Evolutionary conservation across 2,329 filamentous ascomycete genomes (phyloP).

Genomic region (Trichoderma sp.): DNA sequence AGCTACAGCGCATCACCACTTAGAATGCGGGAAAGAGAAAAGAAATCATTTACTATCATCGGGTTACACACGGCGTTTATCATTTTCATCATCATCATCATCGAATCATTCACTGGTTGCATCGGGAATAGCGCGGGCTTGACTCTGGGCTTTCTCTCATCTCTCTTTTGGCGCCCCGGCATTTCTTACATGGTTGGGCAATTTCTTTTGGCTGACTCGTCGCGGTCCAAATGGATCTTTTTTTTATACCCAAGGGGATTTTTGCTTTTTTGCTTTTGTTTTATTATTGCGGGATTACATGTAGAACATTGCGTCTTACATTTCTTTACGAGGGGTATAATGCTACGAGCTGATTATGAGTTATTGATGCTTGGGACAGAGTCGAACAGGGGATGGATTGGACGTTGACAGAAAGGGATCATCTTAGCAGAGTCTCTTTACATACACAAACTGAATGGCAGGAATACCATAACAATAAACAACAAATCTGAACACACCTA

Average conservation of each 20-base stretch:
- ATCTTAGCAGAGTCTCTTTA: not conserved
- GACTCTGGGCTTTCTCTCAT: not conserved
- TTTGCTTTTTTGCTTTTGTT: not conserved
- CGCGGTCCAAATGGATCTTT: not conserved
- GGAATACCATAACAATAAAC: conserved; percentile 42
- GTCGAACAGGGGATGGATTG: conserved; percentile 2
- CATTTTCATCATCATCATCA: not conserved
- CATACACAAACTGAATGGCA: conserved; percentile 41
- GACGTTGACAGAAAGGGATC: not conserved
- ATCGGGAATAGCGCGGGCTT: conserved; percentile 21
- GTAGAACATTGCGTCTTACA: conserved; percentile 13
- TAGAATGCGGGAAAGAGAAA: conserved; percentile 26
- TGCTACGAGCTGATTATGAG: conserved; percentile 1
- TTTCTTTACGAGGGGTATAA: conserved; percentile 14
- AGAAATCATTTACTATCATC: conserved; percentile 2
- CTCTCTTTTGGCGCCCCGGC: not conserved
- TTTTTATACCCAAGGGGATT: conserved; percentile 18
- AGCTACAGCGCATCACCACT: conserved; percentile 8
- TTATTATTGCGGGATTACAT: conserved; percentile 1
- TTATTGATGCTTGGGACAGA: not conserved
- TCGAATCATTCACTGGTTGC: conserved; percentile 24
- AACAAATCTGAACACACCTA: not conserved
- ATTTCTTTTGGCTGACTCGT: conserved; percentile 8
- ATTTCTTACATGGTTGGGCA: conserved; percentile 6
- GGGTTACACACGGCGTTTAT: conserved; percentile 1